Base-by-base conservation (phyloP, 2,329 filamentous ascomycete species). In the Zymoseptoria crescenta region DNA sequence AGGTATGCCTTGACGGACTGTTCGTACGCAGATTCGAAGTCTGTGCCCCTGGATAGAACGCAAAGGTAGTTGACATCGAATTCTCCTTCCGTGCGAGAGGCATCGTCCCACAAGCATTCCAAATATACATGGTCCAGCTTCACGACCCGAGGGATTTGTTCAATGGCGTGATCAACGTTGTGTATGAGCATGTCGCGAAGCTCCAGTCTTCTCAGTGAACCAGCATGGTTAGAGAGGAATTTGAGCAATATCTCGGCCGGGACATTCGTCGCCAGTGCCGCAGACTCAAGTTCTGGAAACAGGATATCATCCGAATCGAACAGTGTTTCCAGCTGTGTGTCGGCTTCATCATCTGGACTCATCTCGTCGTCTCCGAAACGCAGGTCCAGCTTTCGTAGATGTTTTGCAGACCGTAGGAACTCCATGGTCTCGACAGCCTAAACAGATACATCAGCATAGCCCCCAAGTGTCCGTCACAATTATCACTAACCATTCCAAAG, bases 71-170 rank as follows among this genome's bases (percentile, higher is more conserved):
- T 57, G 19, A 59, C 48, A 10, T 59, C 57, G 16, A 52, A 54
- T 9, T 59, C 56, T 3, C 52, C 49, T 8, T 29, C 24, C 6
- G 28, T 28, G 16, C 50, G 8, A 2, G 50, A 28, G 20, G 62
- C 56, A 20, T 62, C 52, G 9, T 67, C 65, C 57, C 62, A 64
- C 20, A 69, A 49, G 16, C 59, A 63, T 45, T 67, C 65, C n/a
- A 66, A 41, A 52, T 68, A 65, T 1, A 68, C 59, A 21, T 59
- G 56, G 20, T 63, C 55, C 21, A 69, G 57, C 4, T 58, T 52
- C 16, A 68, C 49, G 3, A 63, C 55, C n/a, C 56, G 49, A 4
- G 66, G 65, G 5, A 69, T 61, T 45, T 64, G 52, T 41, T 56
- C 56, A 13, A 67, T 58, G 20, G 61, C 57, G 20, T 56, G 49